Evolutionary conservation across 345 rosid genomes (phyloP).

Genomic region (Carallia pectinifolia): DNA sequence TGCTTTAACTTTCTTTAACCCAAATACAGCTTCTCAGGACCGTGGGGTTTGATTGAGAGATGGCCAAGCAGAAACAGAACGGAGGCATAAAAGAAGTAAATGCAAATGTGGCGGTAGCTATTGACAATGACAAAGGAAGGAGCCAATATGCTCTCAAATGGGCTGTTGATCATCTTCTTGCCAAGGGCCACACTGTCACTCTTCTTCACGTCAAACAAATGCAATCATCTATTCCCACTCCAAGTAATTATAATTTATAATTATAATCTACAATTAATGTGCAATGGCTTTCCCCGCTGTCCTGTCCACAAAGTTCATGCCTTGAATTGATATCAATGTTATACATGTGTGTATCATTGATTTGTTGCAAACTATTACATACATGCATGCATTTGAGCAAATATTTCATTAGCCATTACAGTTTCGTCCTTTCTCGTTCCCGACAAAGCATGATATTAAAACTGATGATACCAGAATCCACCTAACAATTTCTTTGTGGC

Average conservation of each 20-base stretch:
- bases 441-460: too few relatives aligned
- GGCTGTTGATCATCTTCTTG: constrained; percentile 60
- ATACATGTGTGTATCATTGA: too few relatives aligned
- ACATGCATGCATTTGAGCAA: too few relatives aligned
- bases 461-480: not conserved
- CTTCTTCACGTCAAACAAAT: constrained; percentile 64
- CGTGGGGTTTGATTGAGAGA: not conserved
- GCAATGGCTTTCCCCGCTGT: too few relatives aligned
- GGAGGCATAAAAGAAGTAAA: constrained; percentile 23
- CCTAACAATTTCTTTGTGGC: not conserved
- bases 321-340: too few relatives aligned
- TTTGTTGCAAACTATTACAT: too few relatives aligned
- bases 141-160: constrained; percentile 81
- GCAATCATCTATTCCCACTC: constrained; percentile 37
- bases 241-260: constrained; percentile 16
- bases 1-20: too few relatives aligned
- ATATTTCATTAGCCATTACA: too few relatives aligned
- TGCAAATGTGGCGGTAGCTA: constrained; percentile 51
- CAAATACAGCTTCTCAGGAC: too few relatives aligned
- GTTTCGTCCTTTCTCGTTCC: too few relatives aligned
- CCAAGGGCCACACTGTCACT: constrained; percentile 52
- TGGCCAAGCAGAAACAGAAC: constrained; percentile 11
- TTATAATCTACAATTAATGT: not conserved
- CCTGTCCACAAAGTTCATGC: not conserved
- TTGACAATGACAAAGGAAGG: constrained; percentile 73